phyloP scores from a whole-genome alignment of 2,329 filamentous ascomycete genomes.

The Magnaporthiopsis rhizophila region DNA sequence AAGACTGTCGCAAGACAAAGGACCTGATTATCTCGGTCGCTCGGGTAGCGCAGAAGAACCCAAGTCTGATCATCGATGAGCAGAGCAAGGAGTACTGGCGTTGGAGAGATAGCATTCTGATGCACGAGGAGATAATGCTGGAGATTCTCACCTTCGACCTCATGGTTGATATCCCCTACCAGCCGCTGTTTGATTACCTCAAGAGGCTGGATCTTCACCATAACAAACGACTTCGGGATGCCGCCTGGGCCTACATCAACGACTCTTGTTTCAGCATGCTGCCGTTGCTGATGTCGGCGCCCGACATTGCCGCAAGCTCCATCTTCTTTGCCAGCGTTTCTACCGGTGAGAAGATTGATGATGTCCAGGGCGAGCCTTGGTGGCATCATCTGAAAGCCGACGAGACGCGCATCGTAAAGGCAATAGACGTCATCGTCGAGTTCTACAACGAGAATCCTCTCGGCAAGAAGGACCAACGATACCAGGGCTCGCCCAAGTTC shows the following conservation, averaged over 20 bases:
- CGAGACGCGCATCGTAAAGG: conserved; percentile 60
- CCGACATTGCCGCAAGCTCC: conserved; percentile 74
- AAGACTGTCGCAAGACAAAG: conserved; percentile 92
- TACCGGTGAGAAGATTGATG: conserved; percentile 66
- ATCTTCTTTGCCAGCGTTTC: conserved; percentile 81
- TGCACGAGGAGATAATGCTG: conserved; percentile 86
- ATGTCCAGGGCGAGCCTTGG: conserved; percentile 72
- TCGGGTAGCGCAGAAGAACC: conserved; percentile 89
- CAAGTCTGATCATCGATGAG: conserved; percentile 84
- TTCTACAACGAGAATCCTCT: conserved; percentile 60
- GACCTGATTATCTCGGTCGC: conserved; percentile 91
- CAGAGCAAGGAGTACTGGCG: conserved; percentile 98
- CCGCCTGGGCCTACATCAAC: conserved; percentile 79
- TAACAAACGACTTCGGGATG: conserved; percentile 16
- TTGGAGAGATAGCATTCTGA: conserved; percentile 90
- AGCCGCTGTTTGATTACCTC: conserved; percentile 73
- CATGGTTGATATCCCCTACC: conserved; percentile 82
- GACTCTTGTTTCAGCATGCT: conserved; percentile 80
- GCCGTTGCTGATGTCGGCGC: conserved; percentile 70
- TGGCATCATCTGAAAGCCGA: conserved; percentile 73
- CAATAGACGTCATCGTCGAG: conserved; percentile 68
- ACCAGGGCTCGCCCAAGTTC: conserved; percentile 44
- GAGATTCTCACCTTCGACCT: conserved; percentile 92
- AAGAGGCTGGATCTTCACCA: conserved; percentile 13
- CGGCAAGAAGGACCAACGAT: conserved; percentile 45